Conservation (phyloP, 441 rosid genomes). For the Mallotus japonicus region DNA sequence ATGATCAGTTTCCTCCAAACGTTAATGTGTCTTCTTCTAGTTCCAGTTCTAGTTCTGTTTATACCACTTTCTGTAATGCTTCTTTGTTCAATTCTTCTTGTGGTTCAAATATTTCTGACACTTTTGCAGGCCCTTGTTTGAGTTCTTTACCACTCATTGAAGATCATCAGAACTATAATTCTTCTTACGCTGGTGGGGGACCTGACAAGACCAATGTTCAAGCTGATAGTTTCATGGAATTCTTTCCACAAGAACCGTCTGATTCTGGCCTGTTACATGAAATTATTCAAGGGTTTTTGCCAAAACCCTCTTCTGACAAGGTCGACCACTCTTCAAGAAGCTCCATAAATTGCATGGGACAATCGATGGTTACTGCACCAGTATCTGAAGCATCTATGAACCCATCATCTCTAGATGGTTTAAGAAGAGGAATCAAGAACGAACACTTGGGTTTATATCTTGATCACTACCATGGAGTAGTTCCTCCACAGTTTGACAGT, state of each 20-base stretch:
- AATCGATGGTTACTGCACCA: conserved; percentile 9
- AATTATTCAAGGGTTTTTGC: conserved; percentile 64
- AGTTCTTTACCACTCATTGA: conserved; percentile 12
- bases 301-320: conserved; percentile 37
- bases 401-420: not conserved
- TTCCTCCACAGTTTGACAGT: conserved; percentile 18
- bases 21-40: conserved; percentile 17
- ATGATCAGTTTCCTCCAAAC: conserved; percentile 21
- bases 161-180: conserved; percentile 9
- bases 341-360: conserved; percentile 1
- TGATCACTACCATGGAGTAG: conserved; percentile 16
- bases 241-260: conserved; percentile 53
- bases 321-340: conserved; percentile 4
- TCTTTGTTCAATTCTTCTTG: conserved; percentile 9
- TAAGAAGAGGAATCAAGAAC: conserved; percentile 6
- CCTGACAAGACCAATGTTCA: not conserved
- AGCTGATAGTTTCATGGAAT: conserved; percentile 25
- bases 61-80: conserved; percentile 11
- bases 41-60: conserved; percentile 2
- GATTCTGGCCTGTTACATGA: conserved; percentile 80
- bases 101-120: not conserved
- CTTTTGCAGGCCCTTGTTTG: conserved; percentile 15
- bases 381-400: conserved; percentile 12
- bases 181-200: not conserved
- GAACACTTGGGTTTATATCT: conserved; percentile 8